Base-by-base conservation (phyloP, 1,139 yeast species). In the Petasospora fabianii region DNA sequence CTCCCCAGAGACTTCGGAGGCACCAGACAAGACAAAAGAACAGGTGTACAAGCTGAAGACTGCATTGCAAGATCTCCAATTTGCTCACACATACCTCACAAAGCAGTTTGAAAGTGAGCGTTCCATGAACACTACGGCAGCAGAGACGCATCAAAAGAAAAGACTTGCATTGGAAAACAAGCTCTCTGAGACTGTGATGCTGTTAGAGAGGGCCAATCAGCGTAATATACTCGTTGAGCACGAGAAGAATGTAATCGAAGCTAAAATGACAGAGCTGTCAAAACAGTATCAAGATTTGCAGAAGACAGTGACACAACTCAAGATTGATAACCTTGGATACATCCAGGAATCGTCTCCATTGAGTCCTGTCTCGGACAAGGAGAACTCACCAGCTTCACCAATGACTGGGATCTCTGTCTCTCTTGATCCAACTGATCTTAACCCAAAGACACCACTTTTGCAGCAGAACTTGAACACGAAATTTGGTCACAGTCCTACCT, bases 21-120 rank as follows among this genome's bases (percentile, higher is more conserved):
- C 34, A 7, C 3, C 30, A 1, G 39, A 30, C 14, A 43, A 43
- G 15, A 42, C 47, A 5, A 41, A 41, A 21, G 40, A 64, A 49
- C 54, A 62, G 10, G 39, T 70, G 5, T 52, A 61, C 21, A 77
- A 70, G 36, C 66, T 75, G 53, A 72, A 67, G 47, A 75, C 82
- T 0, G 83, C 84, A 1, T 60, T 80, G 36, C 70, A 67, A 41
- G 86, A 80, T 53, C 64, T 80, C 41, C 74, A 79, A 43, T 79
- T 79, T 56, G 77, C 84, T 3, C 84, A 79, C 55, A 76, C 73
- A 47, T 80, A 77, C 54, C 64, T 80, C 37, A 65, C 78, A 6
- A 75, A 75, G 55, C 83, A 78, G 51, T 79, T 70, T 48, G 81
- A 77, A 49, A 71, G 75, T 43, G 77, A 80, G 27, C 64, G 77